These are phyloP conservation scores for Tricholoma bakamatsutake DNA, from an alignment of 768 basidiomycete species.

Conservation along the genomic window DNA sequence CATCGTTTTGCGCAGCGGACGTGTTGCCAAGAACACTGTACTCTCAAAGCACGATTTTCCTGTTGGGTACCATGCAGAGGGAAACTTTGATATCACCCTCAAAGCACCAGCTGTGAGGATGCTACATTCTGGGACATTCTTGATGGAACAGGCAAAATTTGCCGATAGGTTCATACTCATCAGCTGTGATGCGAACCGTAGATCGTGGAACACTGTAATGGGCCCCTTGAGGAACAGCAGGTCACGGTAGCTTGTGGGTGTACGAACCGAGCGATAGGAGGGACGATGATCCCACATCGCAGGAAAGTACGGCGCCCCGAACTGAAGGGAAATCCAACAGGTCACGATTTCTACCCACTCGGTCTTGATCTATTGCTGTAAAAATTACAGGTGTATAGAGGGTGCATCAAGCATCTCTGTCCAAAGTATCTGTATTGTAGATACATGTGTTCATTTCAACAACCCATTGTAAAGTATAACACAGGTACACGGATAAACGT, in stretches of 20 bases:
- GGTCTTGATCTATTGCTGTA: slow-evolving; percentile 22
- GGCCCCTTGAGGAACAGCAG: slow-evolving; percentile 56
- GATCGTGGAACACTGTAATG: slow-evolving; percentile 74
- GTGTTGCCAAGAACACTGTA: slow-evolving; percentile 34
- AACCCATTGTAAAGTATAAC: slow-evolving; percentile 7
- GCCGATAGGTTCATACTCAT: slow-evolving; percentile 40
- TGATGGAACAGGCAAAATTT: slow-evolving; percentile 30
- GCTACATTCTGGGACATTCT: slow-evolving; percentile 58
- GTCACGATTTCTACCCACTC: slow-evolving; percentile 67
- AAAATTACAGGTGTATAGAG: neutral
- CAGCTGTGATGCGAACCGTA: slow-evolving; percentile 50
- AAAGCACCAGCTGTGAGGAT: slow-evolving; percentile 52
- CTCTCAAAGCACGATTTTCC: slow-evolving; percentile 40
- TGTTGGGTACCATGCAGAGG: slow-evolving; percentile 43
- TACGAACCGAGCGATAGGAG: slow-evolving; percentile 26
- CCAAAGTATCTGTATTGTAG: neutral
- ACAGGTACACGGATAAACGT: slow-evolving; percentile 13
- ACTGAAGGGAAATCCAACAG: slow-evolving; percentile 46
- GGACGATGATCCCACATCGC: slow-evolving; percentile 3
- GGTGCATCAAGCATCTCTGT: neutral
- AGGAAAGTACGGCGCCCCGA: slow-evolving; percentile 32
- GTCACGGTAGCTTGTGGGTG: slow-evolving; percentile 59
- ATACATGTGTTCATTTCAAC: slow-evolving; percentile 5
- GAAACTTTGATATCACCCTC: slow-evolving; percentile 36
- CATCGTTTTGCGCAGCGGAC: slow-evolving; percentile 39